These are phyloP conservation scores for Pythium graminicola DNA, from an alignment of 352 stramenopile genomes.

Conservation along the genomic window DNA sequence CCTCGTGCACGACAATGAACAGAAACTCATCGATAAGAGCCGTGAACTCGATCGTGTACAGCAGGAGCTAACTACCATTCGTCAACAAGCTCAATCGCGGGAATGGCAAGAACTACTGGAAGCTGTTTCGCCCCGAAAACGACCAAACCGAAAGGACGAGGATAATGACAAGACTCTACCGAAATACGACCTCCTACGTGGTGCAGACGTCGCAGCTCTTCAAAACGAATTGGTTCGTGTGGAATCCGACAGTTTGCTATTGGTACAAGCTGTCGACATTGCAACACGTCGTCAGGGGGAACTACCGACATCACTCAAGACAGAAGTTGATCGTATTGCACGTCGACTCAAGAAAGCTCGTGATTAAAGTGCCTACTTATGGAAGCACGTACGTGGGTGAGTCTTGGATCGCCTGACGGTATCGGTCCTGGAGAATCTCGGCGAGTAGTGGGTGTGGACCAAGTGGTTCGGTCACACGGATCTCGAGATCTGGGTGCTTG, in stretches of 20 bases:
- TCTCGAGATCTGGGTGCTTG: constrained; percentile 36
- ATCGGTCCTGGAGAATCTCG: constrained; percentile 62
- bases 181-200: constrained; percentile 22
- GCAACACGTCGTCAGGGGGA: constrained; percentile 47
- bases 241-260: constrained; percentile 52
- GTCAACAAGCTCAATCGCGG: constrained; percentile 29
- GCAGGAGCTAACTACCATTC: constrained; percentile 28
- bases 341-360: constrained; percentile 28
- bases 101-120: constrained; percentile 31
- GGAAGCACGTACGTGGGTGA: constrained; percentile 8
- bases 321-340: constrained; percentile 51
- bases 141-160: background rate
- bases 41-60: constrained; percentile 25
- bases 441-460: constrained; percentile 56
- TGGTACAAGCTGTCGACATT: constrained; percentile 58
- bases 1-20: constrained; percentile 38
- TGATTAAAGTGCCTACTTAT: background rate
- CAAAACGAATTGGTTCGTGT: constrained; percentile 56
- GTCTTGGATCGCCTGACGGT: constrained; percentile 26
- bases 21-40: constrained; percentile 23
- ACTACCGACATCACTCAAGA: constrained; percentile 41
- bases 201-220: constrained; percentile 40
- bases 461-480: constrained; percentile 60
- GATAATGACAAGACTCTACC: background rate
- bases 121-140: background rate